Percentiles rank a stretch among this genome's conserved stretches.
These are phyloP conservation scores for Apiotrichum porosum DNA, from an alignment of 1,284 basidiomycete genomes.

Conservation along the genomic window DNA sequence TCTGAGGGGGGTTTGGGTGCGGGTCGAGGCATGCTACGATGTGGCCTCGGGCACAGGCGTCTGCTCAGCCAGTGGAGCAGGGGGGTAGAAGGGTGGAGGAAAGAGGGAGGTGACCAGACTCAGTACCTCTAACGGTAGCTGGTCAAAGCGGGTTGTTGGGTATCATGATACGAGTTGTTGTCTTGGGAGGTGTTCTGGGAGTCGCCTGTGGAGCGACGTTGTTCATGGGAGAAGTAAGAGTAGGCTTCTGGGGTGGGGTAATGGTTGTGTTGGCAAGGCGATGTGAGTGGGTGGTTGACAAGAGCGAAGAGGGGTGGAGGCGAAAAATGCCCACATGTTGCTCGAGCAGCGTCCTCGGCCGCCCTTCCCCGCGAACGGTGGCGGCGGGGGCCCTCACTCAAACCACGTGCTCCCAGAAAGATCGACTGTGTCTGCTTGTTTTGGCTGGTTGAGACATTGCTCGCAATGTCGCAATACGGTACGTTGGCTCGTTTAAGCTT, in stretches of 20 bases:
- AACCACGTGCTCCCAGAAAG: no score
- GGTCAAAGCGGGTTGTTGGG: slow-evolving; percentile 20
- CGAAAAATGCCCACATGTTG: no score
- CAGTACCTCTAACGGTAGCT: slow-evolving; percentile 43
- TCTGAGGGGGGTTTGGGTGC: slow-evolving; percentile 18
- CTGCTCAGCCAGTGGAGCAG: slow-evolving; percentile 6
- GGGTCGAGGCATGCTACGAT: slow-evolving; percentile 33
- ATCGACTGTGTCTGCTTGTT: no score
- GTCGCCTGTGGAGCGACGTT: not conserved
- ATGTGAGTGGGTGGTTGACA: no score
- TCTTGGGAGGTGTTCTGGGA: not conserved
- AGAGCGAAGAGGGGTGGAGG: not conserved
- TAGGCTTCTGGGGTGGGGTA: slow-evolving; percentile 11
- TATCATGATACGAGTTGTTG: no score
- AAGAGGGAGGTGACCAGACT: slow-evolving; percentile 34
- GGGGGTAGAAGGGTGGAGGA: slow-evolving; percentile 32
- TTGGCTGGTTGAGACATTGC: no score
- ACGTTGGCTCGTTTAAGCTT: no score
- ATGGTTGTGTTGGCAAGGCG: not conserved
- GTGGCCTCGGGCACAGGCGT: slow-evolving; percentile 17
- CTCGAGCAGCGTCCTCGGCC: no score
- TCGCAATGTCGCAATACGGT: no score
- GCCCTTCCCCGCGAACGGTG: no score
- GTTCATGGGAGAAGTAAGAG: not conserved
- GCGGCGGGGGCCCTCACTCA: no score